Evolutionary conservation across 805 yeast species (phyloP).

Genomic region (Yarrowia sp.): DNA sequence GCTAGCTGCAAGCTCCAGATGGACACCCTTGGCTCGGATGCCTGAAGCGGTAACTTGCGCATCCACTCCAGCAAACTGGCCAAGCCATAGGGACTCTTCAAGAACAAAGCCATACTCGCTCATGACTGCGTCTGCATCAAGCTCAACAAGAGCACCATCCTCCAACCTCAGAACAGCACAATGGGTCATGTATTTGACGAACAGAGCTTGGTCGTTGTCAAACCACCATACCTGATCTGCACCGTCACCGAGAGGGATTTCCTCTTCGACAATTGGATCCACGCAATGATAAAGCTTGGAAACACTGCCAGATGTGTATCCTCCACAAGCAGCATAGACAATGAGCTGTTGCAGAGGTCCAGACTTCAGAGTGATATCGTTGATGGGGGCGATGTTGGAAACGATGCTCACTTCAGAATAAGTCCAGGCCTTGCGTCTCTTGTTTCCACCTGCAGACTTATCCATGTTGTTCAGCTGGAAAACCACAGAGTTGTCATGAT

Average conservation of each 20-base stretch:
- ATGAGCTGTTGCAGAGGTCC: constrained; percentile 6
- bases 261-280: not conserved
- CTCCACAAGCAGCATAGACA: constrained; percentile 21
- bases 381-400: constrained; percentile 14
- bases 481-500: constrained; percentile 20
- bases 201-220: not conserved
- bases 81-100: constrained; percentile 6
- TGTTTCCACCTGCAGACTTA: not conserved
- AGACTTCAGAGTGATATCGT: not conserved
- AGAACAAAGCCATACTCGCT: not conserved
- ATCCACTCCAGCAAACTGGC: not conserved
- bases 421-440: not conserved
- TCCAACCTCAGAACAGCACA: not conserved
- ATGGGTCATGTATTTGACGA: constrained; percentile 11
- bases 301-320: constrained; percentile 23
- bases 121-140: not conserved
- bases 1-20: not conserved
- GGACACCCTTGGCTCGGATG: not conserved
- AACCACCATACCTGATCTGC: constrained; percentile 26
- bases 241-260: constrained; percentile 16
- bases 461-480: constrained; percentile 1
- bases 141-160: not conserved
- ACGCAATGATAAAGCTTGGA: constrained; percentile 2
- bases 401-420: not conserved
- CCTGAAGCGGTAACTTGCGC: constrained; percentile 1